phyloP scores from a whole-genome alignment of 306 rosid genomes.

The Pterocarpus macrocarpus region DNA sequence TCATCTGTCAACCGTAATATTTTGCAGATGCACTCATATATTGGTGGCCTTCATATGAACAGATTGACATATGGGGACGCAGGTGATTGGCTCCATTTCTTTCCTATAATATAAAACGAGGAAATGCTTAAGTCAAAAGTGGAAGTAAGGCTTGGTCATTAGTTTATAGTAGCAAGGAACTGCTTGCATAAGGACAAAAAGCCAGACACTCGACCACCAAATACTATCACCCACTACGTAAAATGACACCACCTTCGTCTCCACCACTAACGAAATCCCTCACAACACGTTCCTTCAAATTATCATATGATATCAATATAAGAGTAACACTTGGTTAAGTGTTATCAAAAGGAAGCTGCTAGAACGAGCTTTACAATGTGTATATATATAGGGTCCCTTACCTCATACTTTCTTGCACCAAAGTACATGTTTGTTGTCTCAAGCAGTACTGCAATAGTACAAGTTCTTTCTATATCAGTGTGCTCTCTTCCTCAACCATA shows the following conservation, averaged over 20 bases:
- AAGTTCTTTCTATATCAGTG: background rate
- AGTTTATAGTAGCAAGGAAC: no score
- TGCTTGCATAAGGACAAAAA: no score
- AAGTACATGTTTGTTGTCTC: slow-evolving; percentile 6
- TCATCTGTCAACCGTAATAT: no score
- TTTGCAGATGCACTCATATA: background rate
- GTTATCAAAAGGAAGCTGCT: slow-evolving; percentile 56
- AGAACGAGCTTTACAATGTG: slow-evolving; percentile 44
- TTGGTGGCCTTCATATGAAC: slow-evolving; percentile 32
- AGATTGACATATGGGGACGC: slow-evolving; percentile 22
- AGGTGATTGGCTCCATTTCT: slow-evolving; percentile 23
- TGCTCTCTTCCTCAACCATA: background rate
- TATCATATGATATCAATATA: background rate
- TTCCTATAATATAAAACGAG: slow-evolving; percentile 8
- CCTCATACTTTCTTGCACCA: slow-evolving; percentile 42
- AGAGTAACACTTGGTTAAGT: slow-evolving; percentile 16
- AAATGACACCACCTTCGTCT: slow-evolving; percentile 47
- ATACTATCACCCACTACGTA: slow-evolving; percentile 24
- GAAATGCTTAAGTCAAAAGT: slow-evolving; percentile 58
- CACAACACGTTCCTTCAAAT: slow-evolving; percentile 39
- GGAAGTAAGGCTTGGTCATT: slow-evolving; percentile 10
- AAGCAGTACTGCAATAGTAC: background rate
- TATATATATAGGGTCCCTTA: slow-evolving; percentile 64
- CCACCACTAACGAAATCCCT: slow-evolving; percentile 50
- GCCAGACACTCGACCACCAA: slow-evolving; percentile 43